Conservation (phyloP, 1,139 yeast genomes). For the Sugiyamaella xylanicola region DNA sequence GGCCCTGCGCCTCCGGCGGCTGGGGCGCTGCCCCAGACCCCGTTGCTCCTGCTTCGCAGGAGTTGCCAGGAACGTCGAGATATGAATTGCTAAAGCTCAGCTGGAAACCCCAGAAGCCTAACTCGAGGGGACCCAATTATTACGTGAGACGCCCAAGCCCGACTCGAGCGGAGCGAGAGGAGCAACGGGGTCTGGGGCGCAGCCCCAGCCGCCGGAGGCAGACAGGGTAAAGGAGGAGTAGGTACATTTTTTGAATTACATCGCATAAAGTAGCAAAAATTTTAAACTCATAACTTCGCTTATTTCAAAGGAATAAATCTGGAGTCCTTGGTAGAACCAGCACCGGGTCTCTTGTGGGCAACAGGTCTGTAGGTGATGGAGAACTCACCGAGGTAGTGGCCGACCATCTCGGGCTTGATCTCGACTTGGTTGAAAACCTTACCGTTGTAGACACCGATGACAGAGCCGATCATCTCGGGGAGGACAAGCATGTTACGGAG, state of each 20-base stretch:
- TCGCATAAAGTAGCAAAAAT: conserved; percentile 15
- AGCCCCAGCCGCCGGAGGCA: conserved; percentile 15
- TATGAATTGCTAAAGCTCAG: no score
- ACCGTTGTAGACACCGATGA: conserved; percentile 99
- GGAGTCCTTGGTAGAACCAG: conserved; percentile 75
- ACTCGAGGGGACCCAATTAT: no score
- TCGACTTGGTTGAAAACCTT: conserved; percentile 99
- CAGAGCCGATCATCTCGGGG: conserved; percentile 99
- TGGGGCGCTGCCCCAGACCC: conserved; percentile 12
- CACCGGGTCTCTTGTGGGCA: conserved; percentile 99
- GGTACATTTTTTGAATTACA: conserved; percentile 14
- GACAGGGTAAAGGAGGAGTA: not conserved
- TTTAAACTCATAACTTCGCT: conserved; percentile 20
- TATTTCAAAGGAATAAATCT: conserved; percentile 47
- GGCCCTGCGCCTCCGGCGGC: conserved; percentile 17
- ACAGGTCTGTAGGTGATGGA: conserved; percentile 99
- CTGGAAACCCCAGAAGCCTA: no score
- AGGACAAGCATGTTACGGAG: conserved; percentile 98
- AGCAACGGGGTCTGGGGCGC: conserved; percentile 1
- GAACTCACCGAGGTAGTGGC: conserved; percentile 99
- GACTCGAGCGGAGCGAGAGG: not conserved
- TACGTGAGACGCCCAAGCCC: no score
- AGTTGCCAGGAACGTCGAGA: no score
- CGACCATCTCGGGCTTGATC: conserved; percentile 99
- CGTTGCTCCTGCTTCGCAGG: not conserved